These are phyloP conservation scores for Triticum timopheevii DNA, from an alignment of 176 grass and related monocot genomes.

Conservation along the genomic window DNA sequence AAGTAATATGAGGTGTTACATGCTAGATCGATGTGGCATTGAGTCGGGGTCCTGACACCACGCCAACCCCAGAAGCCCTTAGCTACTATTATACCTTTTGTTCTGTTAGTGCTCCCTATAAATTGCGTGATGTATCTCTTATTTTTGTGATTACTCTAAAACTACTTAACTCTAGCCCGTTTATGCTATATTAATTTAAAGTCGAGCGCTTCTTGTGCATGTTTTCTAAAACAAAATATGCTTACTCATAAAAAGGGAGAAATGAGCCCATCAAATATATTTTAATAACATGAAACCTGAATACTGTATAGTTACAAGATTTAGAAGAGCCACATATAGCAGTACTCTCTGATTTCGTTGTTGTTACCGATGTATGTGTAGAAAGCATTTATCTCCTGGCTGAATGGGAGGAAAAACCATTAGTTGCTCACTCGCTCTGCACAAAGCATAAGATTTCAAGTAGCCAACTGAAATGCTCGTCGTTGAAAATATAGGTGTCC, in stretches of 20 bases:
- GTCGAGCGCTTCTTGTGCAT: too few relatives aligned
- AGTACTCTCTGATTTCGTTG: conserved; percentile 74
- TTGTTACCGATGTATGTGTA: conserved; percentile 58
- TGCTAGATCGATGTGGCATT: too few relatives aligned
- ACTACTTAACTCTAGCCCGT: too few relatives aligned
- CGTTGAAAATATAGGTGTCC: neutral
- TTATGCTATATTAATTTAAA: too few relatives aligned
- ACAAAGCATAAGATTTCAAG: conserved; percentile 19
- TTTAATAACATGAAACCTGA: conserved; percentile 28
- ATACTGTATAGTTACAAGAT: conserved; percentile 69
- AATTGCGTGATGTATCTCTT: too few relatives aligned
- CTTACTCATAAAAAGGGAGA: neutral
- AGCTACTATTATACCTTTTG: too few relatives aligned
- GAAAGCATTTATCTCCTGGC: conserved; percentile 67
- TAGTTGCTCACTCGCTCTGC: neutral
- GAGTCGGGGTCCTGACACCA: too few relatives aligned
- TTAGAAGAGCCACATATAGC: conserved; percentile 83
- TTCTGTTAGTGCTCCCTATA: too few relatives aligned
- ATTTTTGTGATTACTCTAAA: too few relatives aligned
- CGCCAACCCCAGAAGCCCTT: too few relatives aligned
- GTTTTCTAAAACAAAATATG: too few relatives aligned
- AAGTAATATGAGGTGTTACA: too few relatives aligned
- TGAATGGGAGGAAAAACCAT: conserved; percentile 30
- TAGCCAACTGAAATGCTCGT: neutral
- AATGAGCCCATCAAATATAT: neutral